Evolutionary conservation across 164 flowering plant genomes (phyloP), one percentile per base, ranked within the genome.

Genomic region (Tinospora cordifolia): DNA sequence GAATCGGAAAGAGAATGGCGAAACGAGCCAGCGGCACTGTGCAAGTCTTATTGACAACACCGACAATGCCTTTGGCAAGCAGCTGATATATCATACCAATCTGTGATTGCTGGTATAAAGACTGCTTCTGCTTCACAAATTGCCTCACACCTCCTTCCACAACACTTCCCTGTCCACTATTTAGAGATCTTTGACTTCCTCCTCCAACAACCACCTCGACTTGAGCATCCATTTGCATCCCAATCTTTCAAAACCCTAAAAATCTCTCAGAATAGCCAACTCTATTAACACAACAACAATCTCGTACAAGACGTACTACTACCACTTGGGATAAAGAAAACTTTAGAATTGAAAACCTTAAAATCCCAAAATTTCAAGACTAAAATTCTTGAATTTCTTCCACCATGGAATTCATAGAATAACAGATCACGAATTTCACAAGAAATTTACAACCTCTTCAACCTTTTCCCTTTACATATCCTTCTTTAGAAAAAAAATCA

Each of bases 11-110:
- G 24, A 94, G 91, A 62, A 94, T 94, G 19, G 99, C 92, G 71
- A 94, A 91, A 62, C 99, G 90, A 47, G 98, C 93, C 3, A 94
- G 91, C 14, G 99, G 99, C 0, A 98, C 99, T 19, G 99, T 94
- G 66, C 97, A 92, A 36, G 99, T 92, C 81, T 94, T 94, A 78
- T 98, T 87, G 63, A 94, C 89, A 41, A 98, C 99, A n/a, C 99
- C 99, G 21, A 98, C 99, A 57, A 94, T 72, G 12, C 99, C 99
- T 6, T 98, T 98, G 38, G 95, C 95, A 3, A 90, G 82, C 67
- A 90, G 86, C 81, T 89, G 90, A 62, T 80, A 77, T 4, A 86
- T 76, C 0, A 88, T 83, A n/a, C 92, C 91, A 26, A 86, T 77
- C 77, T 83, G 89, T 21, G 87, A 69, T 49, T 78, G 88, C 67